Conservation (phyloP, 2,329 filamentous ascomycete genomes). For the Curvularia verruculosa region DNA sequence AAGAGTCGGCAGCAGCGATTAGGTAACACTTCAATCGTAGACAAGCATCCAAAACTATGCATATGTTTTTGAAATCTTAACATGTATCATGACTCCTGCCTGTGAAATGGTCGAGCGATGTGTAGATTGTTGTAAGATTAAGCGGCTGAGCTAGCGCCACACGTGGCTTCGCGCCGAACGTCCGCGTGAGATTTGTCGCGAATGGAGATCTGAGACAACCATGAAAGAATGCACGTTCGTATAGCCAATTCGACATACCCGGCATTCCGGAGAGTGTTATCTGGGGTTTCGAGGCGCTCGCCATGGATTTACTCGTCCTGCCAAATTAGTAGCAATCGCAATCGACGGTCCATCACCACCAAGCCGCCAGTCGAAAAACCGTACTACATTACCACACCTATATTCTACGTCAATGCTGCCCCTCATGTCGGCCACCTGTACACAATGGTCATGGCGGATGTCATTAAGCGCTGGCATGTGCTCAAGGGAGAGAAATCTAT, state of each 20-base stretch:
- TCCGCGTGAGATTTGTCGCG: slow-evolving; percentile 22
- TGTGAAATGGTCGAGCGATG: neutral
- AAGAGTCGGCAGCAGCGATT: neutral
- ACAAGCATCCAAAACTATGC: too few relatives aligned
- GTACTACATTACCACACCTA: slow-evolving; percentile 94
- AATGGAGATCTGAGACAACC: slow-evolving; percentile 20
- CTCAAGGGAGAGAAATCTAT: slow-evolving; percentile 74
- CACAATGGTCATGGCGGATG: slow-evolving; percentile 87
- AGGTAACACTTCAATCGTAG: too few relatives aligned
- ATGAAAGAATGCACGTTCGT: slow-evolving; percentile 40
- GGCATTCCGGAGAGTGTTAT: slow-evolving; percentile 25
- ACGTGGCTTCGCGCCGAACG: slow-evolving; percentile 26
- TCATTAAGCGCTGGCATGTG: slow-evolving; percentile 88
- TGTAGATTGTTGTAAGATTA: neutral
- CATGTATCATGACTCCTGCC: neutral
- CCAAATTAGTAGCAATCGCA: slow-evolving; percentile 21
- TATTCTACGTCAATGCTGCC: slow-evolving; percentile 98
- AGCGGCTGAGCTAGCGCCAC: slow-evolving; percentile 8
- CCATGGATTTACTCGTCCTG: slow-evolving; percentile 37
- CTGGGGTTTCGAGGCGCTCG: slow-evolving; percentile 18
- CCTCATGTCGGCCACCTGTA: slow-evolving; percentile 96
- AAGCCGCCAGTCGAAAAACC: slow-evolving; percentile 65
- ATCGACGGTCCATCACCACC: slow-evolving; percentile 28
- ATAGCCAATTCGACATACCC: slow-evolving; percentile 27
- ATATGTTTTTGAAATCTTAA: neutral